A percentile compares a stretch with the other conserved stretches of the same genome.
Conservation (phyloP, 305 asterid species). For the Ajuga reptans region DNA sequence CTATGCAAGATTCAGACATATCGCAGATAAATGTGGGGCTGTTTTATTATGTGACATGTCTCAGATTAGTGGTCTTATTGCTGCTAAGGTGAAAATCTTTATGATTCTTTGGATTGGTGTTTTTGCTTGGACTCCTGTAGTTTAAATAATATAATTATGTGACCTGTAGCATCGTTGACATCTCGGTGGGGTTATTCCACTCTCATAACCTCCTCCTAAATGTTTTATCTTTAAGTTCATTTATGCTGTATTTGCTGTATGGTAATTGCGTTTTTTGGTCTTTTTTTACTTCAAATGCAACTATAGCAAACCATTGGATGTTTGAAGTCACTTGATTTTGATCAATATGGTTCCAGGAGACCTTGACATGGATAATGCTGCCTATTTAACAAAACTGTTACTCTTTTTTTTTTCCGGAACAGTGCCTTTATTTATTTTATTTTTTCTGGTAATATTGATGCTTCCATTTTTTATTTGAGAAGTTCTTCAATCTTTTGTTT, state of each 20-base stretch:
- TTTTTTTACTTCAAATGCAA: neutral
- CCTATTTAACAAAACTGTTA: neutral
- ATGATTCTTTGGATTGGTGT: neutral
- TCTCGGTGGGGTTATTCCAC: neutral
- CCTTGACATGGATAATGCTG: neutral
- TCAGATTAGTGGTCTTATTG: slow-evolving; percentile 84
- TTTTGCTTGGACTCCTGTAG: neutral
- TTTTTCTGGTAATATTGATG: neutral
- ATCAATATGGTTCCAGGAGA: neutral
- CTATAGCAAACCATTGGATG: neutral
- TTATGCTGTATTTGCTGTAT: neutral
- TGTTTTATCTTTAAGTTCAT: neutral
- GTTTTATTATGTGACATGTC: slow-evolving; percentile 85
- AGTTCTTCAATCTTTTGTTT: too few relatives aligned
- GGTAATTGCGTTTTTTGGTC: neutral
- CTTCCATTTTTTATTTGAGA: neutral
- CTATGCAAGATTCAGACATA: slow-evolving; percentile 62
- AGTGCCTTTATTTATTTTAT: too few relatives aligned
- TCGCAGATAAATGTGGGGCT: slow-evolving; percentile 87
- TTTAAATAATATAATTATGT: neutral
- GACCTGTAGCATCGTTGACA: neutral
- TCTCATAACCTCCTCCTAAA: neutral
- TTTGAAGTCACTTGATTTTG: neutral
- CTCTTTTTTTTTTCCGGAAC: neutral
- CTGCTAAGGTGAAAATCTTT: slow-evolving; percentile 57